Percentiles rank a stretch among this genome's conserved stretches.
Evolutionary conservation across 2,329 filamentous ascomycete species (phyloP).

Genomic region (Botrytis aclada): DNA sequence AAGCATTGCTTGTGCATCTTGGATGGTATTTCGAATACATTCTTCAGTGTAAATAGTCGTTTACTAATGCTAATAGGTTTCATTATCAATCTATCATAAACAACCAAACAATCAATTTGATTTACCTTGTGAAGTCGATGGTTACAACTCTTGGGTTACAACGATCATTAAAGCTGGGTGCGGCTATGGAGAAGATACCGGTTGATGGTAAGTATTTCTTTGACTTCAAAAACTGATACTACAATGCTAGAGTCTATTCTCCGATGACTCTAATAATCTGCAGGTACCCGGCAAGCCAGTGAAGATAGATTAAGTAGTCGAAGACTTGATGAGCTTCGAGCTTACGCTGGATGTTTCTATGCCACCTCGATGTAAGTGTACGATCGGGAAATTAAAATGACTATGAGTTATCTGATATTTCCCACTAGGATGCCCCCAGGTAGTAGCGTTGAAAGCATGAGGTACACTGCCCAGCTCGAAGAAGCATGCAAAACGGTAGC

Average conservation of each 20-base stretch:
- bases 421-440: not conserved
- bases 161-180: not conserved
- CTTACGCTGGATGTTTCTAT: slow-evolving; percentile 24
- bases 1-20: slow-evolving; percentile 33
- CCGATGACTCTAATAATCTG: not conserved
- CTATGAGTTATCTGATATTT: not conserved
- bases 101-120: slow-evolving; percentile 27
- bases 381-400: not conserved
- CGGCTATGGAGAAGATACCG: not conserved
- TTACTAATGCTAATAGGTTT: slow-evolving; percentile 17
- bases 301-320: slow-evolving; percentile 14
- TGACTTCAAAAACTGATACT: not conserved
- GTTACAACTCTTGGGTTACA: not conserved
- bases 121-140: slow-evolving; percentile 17
- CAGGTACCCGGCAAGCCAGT: slow-evolving; percentile 24
- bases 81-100: slow-evolving; percentile 27
- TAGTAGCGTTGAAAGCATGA: not conserved
- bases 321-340: slow-evolving; percentile 27
- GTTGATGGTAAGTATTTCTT: not conserved
- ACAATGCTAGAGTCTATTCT: not conserved
- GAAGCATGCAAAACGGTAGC: slow-evolving; percentile 17
- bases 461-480: not conserved
- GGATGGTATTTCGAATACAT: slow-evolving; percentile 24
- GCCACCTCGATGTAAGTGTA: slow-evolving; percentile 17
- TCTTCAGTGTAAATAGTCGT: not conserved